A percentile compares a stretch with the other conserved stretches of the same genome.
Evolutionary conservation across 306 rosid genomes (phyloP).

Genomic region (Adenanthera pavonina): DNA sequence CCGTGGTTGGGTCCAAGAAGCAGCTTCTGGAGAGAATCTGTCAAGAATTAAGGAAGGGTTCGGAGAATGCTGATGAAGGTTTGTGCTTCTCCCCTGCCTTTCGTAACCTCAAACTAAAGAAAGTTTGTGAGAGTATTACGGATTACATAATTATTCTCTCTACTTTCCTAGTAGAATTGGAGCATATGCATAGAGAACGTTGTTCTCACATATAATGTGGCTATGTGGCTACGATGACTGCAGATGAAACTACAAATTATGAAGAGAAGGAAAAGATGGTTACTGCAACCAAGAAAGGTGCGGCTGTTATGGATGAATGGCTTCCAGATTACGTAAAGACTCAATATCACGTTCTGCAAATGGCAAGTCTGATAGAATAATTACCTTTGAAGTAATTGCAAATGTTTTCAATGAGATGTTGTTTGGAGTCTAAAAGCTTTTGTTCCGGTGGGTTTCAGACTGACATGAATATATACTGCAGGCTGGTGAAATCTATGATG

Average conservation of each 20-base stretch:
- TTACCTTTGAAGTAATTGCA: background rate
- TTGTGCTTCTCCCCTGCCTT: slow-evolving; percentile 6
- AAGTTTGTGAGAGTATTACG: background rate
- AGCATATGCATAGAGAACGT: background rate
- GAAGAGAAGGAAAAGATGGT: slow-evolving; percentile 63
- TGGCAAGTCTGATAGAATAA: slow-evolving; percentile 51
- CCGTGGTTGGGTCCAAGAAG: slow-evolving; percentile 51
- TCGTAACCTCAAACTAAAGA: background rate
- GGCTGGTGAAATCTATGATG: slow-evolving; percentile 89
- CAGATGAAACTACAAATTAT: slow-evolving; percentile 43
- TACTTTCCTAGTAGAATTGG: slow-evolving; percentile 4
- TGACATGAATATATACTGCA: slow-evolving; percentile 37
- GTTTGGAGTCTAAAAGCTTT: slow-evolving; percentile 32
- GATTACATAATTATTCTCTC: background rate
- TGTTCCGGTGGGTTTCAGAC: background rate
- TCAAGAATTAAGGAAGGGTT: slow-evolving; percentile 37
- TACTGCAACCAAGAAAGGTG: slow-evolving; percentile 88
- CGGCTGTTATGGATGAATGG: slow-evolving; percentile 85
- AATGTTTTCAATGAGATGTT: slow-evolving; percentile 1
- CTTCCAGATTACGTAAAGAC: slow-evolving; percentile 78
- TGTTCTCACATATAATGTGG: slow-evolving; percentile 25
- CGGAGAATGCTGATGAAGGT: slow-evolving; percentile 42
- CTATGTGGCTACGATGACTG: slow-evolving; percentile 35
- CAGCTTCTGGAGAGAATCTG: slow-evolving; percentile 52
- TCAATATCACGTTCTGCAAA: slow-evolving; percentile 81